Base-by-base conservation (phyloP, 1,284 basidiomycete species). In the Cutaneotrichosporon cyanovorans region DNA sequence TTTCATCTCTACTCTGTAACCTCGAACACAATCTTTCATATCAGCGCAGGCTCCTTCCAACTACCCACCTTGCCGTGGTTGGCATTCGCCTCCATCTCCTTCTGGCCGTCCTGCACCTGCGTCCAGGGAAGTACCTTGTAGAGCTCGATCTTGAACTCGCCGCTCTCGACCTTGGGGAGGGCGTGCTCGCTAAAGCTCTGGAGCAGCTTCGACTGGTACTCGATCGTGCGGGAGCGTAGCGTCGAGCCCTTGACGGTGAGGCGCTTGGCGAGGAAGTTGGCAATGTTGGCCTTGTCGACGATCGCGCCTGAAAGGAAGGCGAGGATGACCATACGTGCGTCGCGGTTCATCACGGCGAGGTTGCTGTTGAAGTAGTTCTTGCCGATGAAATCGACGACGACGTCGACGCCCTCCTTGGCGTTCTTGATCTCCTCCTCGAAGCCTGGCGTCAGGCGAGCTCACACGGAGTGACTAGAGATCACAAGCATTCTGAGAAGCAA, bases 181-280 rank as follows among this genome's bases (percentile, higher is more conserved):
- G 82, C 75, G 31, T 78, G 71, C 40, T 69, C 56, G 54, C 74
- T 70, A 60, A 84, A 90, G 77, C 78, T 77, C 39, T 76, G 68
- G 41, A 95, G 79, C 28, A 96, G 75, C 15, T 85, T 76, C 5
- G 79, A 76, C 71, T 96, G 91, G 69, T 96, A 96, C 51, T 80
- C 77, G 23, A 77, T 64, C n/a, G 80, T 78, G 40, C 89, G 80
- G 19, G 84, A 83, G 32, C 91, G 82, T 34, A 96, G 74, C 0
- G 89, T 95, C 12, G 86, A 87, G 19, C 91, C 92, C 69, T 91
- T 83, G 45, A 98, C 83, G 11, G 83, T 81, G 47, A 97, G 77
- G 8, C 92, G 82, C 75, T 96, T 97, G 73, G 76, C 83, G 16
- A 73, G 58, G 45, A 92, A 72, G 9, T 80, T 81, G 2, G 63